A percentile compares a stretch with the other conserved stretches of the same genome.
phyloP scores from a whole-genome alignment of 2,329 filamentous ascomycete genomes.

The Penicillium janthinellum region DNA sequence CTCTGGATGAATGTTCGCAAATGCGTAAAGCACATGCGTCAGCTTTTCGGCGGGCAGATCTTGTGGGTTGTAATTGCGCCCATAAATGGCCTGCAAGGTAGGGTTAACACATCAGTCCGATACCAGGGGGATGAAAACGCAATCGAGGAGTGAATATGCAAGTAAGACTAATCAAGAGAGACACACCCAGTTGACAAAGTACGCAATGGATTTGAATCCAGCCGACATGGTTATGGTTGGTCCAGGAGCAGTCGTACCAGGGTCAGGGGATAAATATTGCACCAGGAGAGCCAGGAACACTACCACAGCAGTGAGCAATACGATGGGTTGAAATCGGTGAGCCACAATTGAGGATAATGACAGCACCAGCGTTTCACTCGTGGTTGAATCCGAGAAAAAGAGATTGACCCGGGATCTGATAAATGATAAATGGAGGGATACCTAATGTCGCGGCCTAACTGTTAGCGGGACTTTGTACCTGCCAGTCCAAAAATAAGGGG shows the following conservation, averaged over 20 bases:
- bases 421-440: slow-evolving; percentile 15
- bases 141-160: neutral
- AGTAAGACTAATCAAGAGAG: neutral
- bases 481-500: slow-evolving; percentile 25
- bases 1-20: slow-evolving; percentile 80
- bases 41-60: slow-evolving; percentile 78
- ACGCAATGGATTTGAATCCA: slow-evolving; percentile 42
- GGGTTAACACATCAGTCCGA: neutral
- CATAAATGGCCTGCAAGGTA: slow-evolving; percentile 71
- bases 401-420: neutral
- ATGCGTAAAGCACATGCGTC: slow-evolving; percentile 88
- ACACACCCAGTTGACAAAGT: slow-evolving; percentile 50
- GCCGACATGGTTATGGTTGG: slow-evolving; percentile 30
- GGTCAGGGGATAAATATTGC: slow-evolving; percentile 14
- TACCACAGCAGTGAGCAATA: slow-evolving; percentile 12
- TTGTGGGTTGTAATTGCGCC: slow-evolving; percentile 79
- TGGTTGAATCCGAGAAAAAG: neutral
- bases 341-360: slow-evolving; percentile 16
- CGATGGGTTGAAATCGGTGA: slow-evolving; percentile 8
- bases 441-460: slow-evolving; percentile 34
- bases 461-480: slow-evolving; percentile 25
- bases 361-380: neutral
- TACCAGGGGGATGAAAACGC: neutral
- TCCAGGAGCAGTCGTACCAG: slow-evolving; percentile 13
- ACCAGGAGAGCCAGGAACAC: slow-evolving; percentile 21